A percentile compares a stretch with the other conserved stretches of the same genome.
Evolutionary conservation across 768 basidiomycete genomes (phyloP).

Genomic region (Tulasnella sp.): DNA sequence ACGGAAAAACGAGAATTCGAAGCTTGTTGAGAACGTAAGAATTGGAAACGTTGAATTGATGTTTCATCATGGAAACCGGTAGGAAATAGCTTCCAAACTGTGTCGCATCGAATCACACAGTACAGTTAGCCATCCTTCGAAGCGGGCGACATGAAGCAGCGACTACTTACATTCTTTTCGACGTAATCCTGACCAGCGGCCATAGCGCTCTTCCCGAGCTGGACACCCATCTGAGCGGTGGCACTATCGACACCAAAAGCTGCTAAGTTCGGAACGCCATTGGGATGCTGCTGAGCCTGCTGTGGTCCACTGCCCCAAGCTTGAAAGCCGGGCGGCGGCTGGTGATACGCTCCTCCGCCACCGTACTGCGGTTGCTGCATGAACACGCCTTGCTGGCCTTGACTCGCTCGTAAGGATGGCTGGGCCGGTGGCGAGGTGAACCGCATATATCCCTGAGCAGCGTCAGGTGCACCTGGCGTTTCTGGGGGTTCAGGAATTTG

Average conservation of each 20-base stretch:
- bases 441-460: constrained; percentile 60
- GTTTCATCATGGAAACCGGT: constrained; percentile 66
- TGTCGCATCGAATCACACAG: constrained; percentile 7
- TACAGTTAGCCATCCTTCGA: not conserved
- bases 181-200: constrained; percentile 93
- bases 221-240: constrained; percentile 93
- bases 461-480: constrained; percentile 44
- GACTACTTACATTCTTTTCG: constrained; percentile 68
- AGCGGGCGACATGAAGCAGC: not conserved
- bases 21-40: constrained; percentile 89
- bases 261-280: constrained; percentile 38
- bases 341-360: not conserved
- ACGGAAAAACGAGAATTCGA: constrained; percentile 82
- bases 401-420: constrained; percentile 35
- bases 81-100: constrained; percentile 67
- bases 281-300: constrained; percentile 25
- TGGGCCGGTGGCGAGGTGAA: constrained; percentile 48
- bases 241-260: constrained; percentile 63
- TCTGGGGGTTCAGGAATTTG: constrained; percentile 67
- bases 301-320: constrained; percentile 28
- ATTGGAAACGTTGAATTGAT: constrained; percentile 93
- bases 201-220: constrained; percentile 83
- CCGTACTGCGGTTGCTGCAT: constrained; percentile 18
- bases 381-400: not conserved
- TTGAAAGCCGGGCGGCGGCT: constrained; percentile 17